A percentile compares a stretch with the other conserved stretches of the same genome.
Evolutionary conservation across 2,329 filamentous ascomycete species (phyloP).

Genomic region (Cyphellophora attinorum): DNA sequence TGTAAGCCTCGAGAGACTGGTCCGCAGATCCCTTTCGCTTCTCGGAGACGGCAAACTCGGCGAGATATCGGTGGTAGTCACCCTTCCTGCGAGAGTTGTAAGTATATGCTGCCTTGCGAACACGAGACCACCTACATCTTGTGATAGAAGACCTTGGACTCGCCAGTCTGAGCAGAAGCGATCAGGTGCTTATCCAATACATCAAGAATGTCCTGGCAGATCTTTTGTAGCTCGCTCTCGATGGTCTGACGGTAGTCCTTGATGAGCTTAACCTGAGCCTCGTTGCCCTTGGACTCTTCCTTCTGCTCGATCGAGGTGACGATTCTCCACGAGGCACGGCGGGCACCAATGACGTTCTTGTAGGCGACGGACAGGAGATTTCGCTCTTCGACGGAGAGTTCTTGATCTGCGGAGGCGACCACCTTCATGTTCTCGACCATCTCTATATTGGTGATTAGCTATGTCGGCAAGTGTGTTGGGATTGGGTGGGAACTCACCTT

Average conservation of each 20-base stretch:
- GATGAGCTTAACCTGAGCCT: conserved; percentile 79
- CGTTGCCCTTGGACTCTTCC: conserved; percentile 98
- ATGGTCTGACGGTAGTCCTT: conserved; percentile 99
- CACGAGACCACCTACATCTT: conserved; percentile 67
- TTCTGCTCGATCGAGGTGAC: conserved; percentile 98
- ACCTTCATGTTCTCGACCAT: conserved; percentile 99
- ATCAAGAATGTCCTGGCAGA: conserved; percentile 94
- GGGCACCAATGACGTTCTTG: conserved; percentile 97
- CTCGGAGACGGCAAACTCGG: conserved; percentile 90
- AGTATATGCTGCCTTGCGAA: conserved; percentile 1
- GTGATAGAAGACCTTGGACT: conserved; percentile 99
- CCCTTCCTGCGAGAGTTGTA: conserved; percentile 64
- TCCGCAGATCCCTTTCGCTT: conserved; percentile 92
- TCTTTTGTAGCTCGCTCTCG: conserved; percentile 89
- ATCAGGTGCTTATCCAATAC: conserved; percentile 92
- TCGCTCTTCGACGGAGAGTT: conserved; percentile 86
- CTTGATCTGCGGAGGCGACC: conserved; percentile 77
- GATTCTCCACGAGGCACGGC: conserved; percentile 96
- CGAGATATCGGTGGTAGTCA: conserved; percentile 98
- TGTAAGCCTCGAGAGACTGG: conserved; percentile 94
- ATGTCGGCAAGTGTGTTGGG: conserved; percentile 13
- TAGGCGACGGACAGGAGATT: conserved; percentile 96
- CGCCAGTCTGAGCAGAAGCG: conserved; percentile 83
- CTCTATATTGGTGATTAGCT: conserved; percentile 46
- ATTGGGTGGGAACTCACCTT: conserved; percentile 71